phyloP scores from a whole-genome alignment of 2,329 filamentous ascomycete genomes.

The Geosmithia putterillii region DNA sequence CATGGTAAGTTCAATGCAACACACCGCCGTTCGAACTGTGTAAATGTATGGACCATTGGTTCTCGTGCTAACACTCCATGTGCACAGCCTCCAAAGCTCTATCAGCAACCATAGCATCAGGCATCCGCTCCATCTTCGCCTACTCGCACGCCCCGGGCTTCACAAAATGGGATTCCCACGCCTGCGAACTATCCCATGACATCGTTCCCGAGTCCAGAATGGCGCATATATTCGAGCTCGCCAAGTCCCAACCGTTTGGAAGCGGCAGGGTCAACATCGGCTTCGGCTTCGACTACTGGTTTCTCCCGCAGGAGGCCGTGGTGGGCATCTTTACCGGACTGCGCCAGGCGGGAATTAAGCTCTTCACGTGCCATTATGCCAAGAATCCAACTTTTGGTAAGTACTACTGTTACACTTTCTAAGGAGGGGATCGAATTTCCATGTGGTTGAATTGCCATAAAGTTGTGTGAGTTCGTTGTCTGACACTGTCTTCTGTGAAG shows the following conservation, averaged over 20 bases:
- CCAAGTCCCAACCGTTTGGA: neutral
- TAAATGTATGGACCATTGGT: too few relatives aligned
- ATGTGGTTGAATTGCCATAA: too few relatives aligned
- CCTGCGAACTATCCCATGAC: too few relatives aligned
- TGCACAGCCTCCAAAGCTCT: slow-evolving; percentile 7
- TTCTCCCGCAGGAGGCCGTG: neutral
- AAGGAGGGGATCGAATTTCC: too few relatives aligned
- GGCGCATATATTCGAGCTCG: too few relatives aligned
- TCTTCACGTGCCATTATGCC: neutral
- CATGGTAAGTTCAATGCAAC: slow-evolving; percentile 1
- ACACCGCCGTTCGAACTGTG: neutral
- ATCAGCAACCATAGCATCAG: slow-evolving; percentile 16
- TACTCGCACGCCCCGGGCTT: slow-evolving; percentile 20
- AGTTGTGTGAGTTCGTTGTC: too few relatives aligned
- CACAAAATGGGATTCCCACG: too few relatives aligned
- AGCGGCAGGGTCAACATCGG: neutral
- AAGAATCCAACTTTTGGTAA: too few relatives aligned
- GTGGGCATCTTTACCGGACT: neutral
- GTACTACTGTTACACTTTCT: too few relatives aligned
- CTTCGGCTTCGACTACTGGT: neutral
- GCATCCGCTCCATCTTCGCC: slow-evolving; percentile 31
- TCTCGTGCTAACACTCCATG: neutral
- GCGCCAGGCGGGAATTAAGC: neutral
- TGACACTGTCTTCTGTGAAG: neutral
- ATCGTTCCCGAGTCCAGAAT: too few relatives aligned